Conservation (phyloP, 768 basidiomycete species). For the Pleurotus cornucopiae region DNA sequence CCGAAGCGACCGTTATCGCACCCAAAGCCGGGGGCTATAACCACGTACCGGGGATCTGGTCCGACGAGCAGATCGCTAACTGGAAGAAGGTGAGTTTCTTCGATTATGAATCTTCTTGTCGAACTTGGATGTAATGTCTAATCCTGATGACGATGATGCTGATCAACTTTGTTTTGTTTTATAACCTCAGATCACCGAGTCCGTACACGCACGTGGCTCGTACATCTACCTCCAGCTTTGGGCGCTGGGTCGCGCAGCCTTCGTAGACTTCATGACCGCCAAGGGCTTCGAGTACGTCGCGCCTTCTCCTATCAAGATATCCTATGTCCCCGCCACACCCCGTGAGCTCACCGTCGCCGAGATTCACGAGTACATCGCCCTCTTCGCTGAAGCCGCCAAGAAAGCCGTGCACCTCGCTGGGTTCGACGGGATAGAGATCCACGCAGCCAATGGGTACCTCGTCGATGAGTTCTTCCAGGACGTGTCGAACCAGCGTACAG, state of each 20-base stretch:
- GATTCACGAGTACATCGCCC: constrained; percentile 43
- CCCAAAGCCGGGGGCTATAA: constrained; percentile 21
- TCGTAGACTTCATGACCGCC: constrained; percentile 18
- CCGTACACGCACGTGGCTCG: constrained; percentile 29
- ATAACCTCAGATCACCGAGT: background rate
- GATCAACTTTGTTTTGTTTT: background rate
- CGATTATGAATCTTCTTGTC: too few relatives aligned
- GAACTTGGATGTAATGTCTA: too few relatives aligned
- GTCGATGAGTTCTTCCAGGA: constrained; percentile 63
- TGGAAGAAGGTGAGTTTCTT: constrained; percentile 32
- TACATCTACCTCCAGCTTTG: constrained; percentile 43
- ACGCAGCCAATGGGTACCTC: constrained; percentile 43
- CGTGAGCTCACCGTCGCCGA: constrained; percentile 41
- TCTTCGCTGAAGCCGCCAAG: constrained; percentile 49
- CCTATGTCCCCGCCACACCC: constrained; percentile 21
- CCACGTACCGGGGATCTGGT: constrained; percentile 32
- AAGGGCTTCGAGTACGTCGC: constrained; percentile 24
- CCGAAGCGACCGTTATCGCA: constrained; percentile 31
- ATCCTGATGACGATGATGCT: background rate
- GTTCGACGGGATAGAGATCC: constrained; percentile 61
- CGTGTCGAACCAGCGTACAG: constrained; percentile 51
- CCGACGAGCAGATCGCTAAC: constrained; percentile 31
- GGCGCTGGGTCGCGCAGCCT: constrained; percentile 31
- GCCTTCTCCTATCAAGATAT: constrained; percentile 17
- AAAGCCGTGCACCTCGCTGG: constrained; percentile 53